Percentiles rank a stretch among this genome's conserved stretches.
Conservation (phyloP, 306 rosid species). For the Pterocarpus macrocarpus region DNA sequence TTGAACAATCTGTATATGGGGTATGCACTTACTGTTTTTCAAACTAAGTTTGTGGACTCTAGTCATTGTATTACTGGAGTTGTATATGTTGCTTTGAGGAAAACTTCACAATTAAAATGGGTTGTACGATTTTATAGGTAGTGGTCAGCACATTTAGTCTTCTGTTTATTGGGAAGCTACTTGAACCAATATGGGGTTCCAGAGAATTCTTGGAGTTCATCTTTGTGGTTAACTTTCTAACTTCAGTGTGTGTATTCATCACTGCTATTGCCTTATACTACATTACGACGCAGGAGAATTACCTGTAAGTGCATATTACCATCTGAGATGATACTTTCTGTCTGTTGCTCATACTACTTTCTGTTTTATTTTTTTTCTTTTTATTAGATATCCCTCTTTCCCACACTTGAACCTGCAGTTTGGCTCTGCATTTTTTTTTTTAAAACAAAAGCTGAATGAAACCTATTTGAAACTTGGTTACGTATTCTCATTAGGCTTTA, state of each 20-base stretch:
- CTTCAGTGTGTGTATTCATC: conserved; percentile 75
- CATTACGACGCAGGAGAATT: conserved; percentile 72
- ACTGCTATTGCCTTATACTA: conserved; percentile 89
- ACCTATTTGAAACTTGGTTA: conserved; percentile 12
- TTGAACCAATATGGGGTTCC: conserved; percentile 93
- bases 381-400: conserved; percentile 4
- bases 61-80: background rate
- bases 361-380: conserved; percentile 26
- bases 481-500: conserved; percentile 16
- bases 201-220: conserved; percentile 91
- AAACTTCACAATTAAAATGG: background rate
- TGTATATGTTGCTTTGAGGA: conserved; percentile 4
- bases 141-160: conserved; percentile 72
- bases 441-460: background rate
- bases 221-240: conserved; percentile 81
- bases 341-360: conserved; percentile 30
- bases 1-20: conserved; percentile 82
- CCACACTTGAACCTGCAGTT: background rate
- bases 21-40: conserved; percentile 52
- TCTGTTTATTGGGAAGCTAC: conserved; percentile 84
- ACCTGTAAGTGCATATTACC: conserved; percentile 74
- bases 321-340: conserved; percentile 19
- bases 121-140: conserved; percentile 60
- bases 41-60: background rate
- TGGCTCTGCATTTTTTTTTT: conserved; percentile 5